Evolutionary conservation across 345 rosid species (phyloP).

Genomic region (Laguncularia racemosa): DNA sequence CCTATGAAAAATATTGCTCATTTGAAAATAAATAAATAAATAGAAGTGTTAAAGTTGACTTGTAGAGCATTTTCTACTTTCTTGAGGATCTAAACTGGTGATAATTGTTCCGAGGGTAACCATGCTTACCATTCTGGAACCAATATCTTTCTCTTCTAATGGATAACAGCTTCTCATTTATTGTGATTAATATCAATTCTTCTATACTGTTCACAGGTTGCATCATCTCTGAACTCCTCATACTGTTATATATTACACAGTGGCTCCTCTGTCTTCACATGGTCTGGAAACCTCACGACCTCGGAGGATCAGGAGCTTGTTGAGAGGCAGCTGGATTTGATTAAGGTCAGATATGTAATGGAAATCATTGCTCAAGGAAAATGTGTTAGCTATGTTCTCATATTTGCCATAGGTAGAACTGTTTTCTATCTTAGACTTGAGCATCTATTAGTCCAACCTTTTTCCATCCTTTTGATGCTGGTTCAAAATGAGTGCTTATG

Average conservation of each 20-base stretch:
- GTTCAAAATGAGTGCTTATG: too few relatives aligned
- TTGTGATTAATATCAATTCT: not conserved
- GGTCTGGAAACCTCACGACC: conserved; percentile 83
- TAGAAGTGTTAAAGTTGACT: not conserved
- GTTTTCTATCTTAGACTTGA: too few relatives aligned
- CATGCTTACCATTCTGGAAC: too few relatives aligned
- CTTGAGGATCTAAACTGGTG: too few relatives aligned
- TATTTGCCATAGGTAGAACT: not conserved
- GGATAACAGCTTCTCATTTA: not conserved
- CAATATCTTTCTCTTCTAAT: not conserved
- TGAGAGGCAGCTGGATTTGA: conserved; percentile 93
- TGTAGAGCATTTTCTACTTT: too few relatives aligned
- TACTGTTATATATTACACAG: conserved; percentile 88
- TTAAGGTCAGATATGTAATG: conserved; percentile 52
- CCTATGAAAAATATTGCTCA: not conserved
- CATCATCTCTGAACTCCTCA: conserved; percentile 83
- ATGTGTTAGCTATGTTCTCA: not conserved
- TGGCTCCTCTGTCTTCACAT: conserved; percentile 69
- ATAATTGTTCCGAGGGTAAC: too few relatives aligned
- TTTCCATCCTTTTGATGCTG: too few relatives aligned
- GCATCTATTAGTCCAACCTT: too few relatives aligned
- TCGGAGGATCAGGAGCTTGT: conserved; percentile 75
- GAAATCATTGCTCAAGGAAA: conserved; percentile 2
- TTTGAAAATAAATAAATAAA: too few relatives aligned
- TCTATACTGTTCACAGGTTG: conserved; percentile 35